Base-by-base conservation (phyloP, 805 yeast genomes). In the Kluyveromyces starmeri region DNA sequence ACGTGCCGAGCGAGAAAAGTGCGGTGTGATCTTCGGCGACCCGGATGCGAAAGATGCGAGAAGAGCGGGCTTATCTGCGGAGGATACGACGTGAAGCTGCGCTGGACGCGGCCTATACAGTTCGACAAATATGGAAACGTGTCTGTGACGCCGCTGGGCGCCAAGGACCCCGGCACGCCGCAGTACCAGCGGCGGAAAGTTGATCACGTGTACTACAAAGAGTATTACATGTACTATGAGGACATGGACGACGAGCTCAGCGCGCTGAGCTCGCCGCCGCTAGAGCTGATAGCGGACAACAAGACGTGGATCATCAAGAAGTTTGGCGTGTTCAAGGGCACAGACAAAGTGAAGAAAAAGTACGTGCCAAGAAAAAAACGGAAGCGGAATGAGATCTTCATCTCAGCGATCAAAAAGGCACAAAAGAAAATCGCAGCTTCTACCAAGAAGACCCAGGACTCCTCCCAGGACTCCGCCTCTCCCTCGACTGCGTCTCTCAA, bases 1-100 rank as follows among this genome's bases (percentile, higher is more conserved):
- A 83, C 95, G 0, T 85, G 96, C 49, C 67, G 95, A 28, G 63
- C 78, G 11, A 58, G 95, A 28, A 82, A 84, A 55, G 78, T 85
- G 31, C 76, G 82, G 38, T 86, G 96, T 56, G 95, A 84, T 52
- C 62, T 81, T 37, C 62, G 67, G 11, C 70, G 68, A 43, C 96
- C 96, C 0, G 52, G 60, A 10, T 86, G 96, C 57, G 51, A 57
- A n/a, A 68, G 82, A 38, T 86, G 96, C 55, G 63, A 64, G 26
- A 77, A 75, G 47, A 69, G 83, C 1, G 76, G 79, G 0, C 53
- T 82, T 18, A 61, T 64, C 3, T 86, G 96, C 50, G 84, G 79
- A 19, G 96, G 95, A 1, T 86, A 85, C 50, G 83, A 75, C 40
- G 78, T 86, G 37, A 82, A 80, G 45, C 68, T 86, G 20, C 62